phyloP scores from a whole-genome alignment of 805 yeast species.

The Yamadazyma olivae region DNA sequence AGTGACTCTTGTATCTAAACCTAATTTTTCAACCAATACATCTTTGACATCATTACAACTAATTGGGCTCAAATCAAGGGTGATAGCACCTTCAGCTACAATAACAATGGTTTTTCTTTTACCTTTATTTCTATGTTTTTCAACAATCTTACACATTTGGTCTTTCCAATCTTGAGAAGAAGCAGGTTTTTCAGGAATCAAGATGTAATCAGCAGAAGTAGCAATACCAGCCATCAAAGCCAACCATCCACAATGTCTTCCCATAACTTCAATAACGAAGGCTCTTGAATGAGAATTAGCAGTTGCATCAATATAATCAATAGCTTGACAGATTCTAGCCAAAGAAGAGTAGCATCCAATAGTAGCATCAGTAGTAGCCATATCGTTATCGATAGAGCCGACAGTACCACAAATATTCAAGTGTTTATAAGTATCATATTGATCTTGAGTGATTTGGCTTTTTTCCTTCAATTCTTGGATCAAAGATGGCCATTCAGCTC shows the following conservation, averaged over 20 bases:
- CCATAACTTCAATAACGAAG: constrained; percentile 98
- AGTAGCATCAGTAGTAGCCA: constrained; percentile 95
- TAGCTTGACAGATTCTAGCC: constrained; percentile 88
- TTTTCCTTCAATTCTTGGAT: constrained; percentile 64
- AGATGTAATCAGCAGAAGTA: constrained; percentile 90
- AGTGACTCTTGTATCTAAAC: constrained; percentile 92
- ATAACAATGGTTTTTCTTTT: constrained; percentile 93
- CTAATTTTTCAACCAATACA: constrained; percentile 69
- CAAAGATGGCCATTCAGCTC: constrained; percentile 92
- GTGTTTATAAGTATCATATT: constrained; percentile 60
- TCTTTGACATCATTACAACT: constrained; percentile 78
- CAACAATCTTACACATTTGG: constrained; percentile 71
- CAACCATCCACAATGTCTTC: constrained; percentile 99
- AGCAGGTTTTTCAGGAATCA: constrained; percentile 94
- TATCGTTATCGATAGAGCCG: constrained; percentile 97
- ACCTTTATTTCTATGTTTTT: constrained; percentile 80
- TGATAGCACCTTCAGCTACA: constrained; percentile 98
- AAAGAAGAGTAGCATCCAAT: constrained; percentile 95
- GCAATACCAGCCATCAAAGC: constrained; percentile 97
- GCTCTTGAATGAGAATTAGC: constrained; percentile 97
- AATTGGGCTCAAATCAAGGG: constrained; percentile 74
- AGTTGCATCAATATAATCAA: constrained; percentile 96
- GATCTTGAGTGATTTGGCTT: constrained; percentile 54
- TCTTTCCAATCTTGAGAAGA: constrained; percentile 70
- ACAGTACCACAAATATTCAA: constrained; percentile 91